Evolutionary conservation across 129 eudicot genomes (phyloP).

Genomic region (Chrysanthemum lavandulifolium): DNA sequence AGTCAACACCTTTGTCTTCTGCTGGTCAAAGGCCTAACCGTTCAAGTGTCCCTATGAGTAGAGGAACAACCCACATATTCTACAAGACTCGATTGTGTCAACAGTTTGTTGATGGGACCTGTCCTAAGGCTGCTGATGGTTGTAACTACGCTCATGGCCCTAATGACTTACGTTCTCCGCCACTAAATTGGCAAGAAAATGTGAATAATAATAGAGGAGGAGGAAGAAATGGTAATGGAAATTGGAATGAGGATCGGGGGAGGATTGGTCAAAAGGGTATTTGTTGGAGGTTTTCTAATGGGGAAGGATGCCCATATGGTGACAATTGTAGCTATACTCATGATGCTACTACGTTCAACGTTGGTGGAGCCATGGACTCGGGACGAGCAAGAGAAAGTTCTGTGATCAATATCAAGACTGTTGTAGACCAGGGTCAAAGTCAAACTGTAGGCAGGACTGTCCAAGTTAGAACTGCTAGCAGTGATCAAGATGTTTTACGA

Average conservation of each 20-base stretch:
- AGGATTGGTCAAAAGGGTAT: slow-evolving; percentile 57
- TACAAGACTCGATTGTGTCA: slow-evolving; percentile 78
- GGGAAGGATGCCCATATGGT: slow-evolving; percentile 90
- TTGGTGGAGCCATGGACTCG: slow-evolving; percentile 14
- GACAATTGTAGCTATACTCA: slow-evolving; percentile 79
- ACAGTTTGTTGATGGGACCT: slow-evolving; percentile 58
- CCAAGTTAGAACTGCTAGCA: background rate
- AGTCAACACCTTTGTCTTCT: slow-evolving; percentile 28
- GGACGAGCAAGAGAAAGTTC: slow-evolving; percentile 50
- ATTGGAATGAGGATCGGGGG: slow-evolving; percentile 65
- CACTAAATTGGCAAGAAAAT: slow-evolving; percentile 82
- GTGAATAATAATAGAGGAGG: slow-evolving; percentile 49
- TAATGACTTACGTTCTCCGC: slow-evolving; percentile 73
- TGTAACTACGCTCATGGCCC: slow-evolving; percentile 88
- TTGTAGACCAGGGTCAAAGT: slow-evolving; percentile 36
- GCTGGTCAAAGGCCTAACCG: slow-evolving; percentile 27
- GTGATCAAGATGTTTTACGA: slow-evolving; percentile 28
- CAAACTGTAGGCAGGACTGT: slow-evolving; percentile 12
- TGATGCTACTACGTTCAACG: slow-evolving; percentile 51
- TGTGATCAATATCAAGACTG: slow-evolving; percentile 54
- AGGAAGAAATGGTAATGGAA: slow-evolving; percentile 26
- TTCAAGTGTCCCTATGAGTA: slow-evolving; percentile 28
- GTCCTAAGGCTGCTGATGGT: slow-evolving; percentile 54
- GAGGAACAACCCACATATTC: slow-evolving; percentile 65
- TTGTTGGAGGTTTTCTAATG: slow-evolving; percentile 72